Evolutionary conservation across 129 eudicot genomes (phyloP), one percentile per base, ranked within the genome.

Genomic region (Pittosporum tobira): DNA sequence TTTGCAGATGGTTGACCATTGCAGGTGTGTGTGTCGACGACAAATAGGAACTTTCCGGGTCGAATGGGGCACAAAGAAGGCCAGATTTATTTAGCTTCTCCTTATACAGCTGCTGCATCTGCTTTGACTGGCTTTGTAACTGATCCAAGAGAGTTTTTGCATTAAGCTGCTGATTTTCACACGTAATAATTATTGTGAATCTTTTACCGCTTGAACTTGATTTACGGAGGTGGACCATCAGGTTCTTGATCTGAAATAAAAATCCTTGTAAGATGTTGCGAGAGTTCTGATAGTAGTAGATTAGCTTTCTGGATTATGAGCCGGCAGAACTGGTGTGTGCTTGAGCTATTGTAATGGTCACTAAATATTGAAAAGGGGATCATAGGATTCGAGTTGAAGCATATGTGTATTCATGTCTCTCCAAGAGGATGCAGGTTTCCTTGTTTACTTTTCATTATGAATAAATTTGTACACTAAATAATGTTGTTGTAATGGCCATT

Each of bases 61-160:
- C 68, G 99, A 38, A 93, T 93, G 99, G 99, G 99, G 3, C 83
- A 93, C 87, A 93, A 87, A 78, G 96, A 93, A 55, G 99, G 99
- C 66, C 91, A 93, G 67, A 81, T 93, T 13, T 93, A 87, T 69
- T 65, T 93, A 20, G 99, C 99, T 10, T 93, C 99, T 69, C 99
- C 99, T 2, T 93, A 56, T 31, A 90, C 97, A 46, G 97, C 97
- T 56, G 97, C 95, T 37, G 97, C 95, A 51, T 90, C 97, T 3
- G 97, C 97, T 27, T 73, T 90, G 78, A 90, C 97, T 25, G 95
- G 97, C 25, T 86, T 63, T 57, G 97, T 90, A 27, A 85, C 95
- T 21, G 97, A 90, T 66, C 97, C 97, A 24, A 72, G 97, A 69
- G 95, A 90, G 65, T 93, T 93, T 70, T 71, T 87, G 78, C 71